Conservation (phyloP, 2,329 filamentous ascomycete genomes). For the Helotiales sp. region DNA sequence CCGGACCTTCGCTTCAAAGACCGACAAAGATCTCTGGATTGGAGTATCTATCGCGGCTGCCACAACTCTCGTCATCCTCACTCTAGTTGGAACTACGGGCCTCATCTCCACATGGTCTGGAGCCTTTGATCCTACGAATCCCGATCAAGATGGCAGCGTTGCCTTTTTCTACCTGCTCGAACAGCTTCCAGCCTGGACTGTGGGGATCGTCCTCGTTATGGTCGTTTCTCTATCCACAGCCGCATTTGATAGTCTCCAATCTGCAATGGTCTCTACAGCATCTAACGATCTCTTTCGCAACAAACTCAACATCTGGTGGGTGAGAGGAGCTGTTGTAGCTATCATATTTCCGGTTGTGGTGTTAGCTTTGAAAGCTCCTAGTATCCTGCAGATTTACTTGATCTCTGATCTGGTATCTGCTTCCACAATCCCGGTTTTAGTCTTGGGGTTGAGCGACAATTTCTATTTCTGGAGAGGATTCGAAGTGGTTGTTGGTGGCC, state of each 20-base stretch:
- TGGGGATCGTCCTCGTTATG: slow-evolving; percentile 81
- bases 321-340: slow-evolving; percentile 67
- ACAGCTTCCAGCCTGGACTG: slow-evolving; percentile 75
- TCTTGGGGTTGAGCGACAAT: slow-evolving; percentile 67
- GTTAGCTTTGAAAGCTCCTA: slow-evolving; percentile 71
- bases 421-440: slow-evolving; percentile 70
- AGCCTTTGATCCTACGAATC: slow-evolving; percentile 60
- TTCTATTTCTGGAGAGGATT: slow-evolving; percentile 77
- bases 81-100: slow-evolving; percentile 70
- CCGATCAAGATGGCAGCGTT: slow-evolving; percentile 61
- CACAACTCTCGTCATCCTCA: slow-evolving; percentile 67
- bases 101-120: slow-evolving; percentile 79
- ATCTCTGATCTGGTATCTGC: slow-evolving; percentile 80
- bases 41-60: slow-evolving; percentile 69
- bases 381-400: slow-evolving; percentile 78
- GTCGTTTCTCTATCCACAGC: slow-evolving; percentile 74
- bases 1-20: slow-evolving; percentile 77
- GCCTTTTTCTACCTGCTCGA: slow-evolving; percentile 76
- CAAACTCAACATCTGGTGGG: slow-evolving; percentile 72
- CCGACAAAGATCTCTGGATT: slow-evolving; percentile 75
- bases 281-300: slow-evolving; percentile 87
- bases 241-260: slow-evolving; percentile 78
- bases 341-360: slow-evolving; percentile 74
- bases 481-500: slow-evolving; percentile 75
- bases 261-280: slow-evolving; percentile 80